Conservation (phyloP, 116 monocot species). For the Zostera marina region DNA sequence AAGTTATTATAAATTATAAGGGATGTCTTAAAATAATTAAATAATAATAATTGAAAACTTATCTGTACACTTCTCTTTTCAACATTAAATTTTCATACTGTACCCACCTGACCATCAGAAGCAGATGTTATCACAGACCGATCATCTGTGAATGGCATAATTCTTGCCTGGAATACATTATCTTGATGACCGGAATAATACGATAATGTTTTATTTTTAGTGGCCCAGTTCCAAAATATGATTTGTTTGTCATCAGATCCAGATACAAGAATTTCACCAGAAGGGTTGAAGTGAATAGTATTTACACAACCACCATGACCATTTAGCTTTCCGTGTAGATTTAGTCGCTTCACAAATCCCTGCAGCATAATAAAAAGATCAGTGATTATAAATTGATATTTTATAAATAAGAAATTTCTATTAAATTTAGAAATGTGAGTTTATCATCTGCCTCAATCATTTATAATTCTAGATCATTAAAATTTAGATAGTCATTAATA, state of each 20-base stretch:
- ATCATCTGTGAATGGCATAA: conserved; percentile 77
- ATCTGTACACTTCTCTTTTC: neutral
- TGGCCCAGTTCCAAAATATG: conserved; percentile 58
- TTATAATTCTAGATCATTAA: no score
- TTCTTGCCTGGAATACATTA: conserved; percentile 55
- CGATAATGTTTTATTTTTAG: conserved; percentile 21
- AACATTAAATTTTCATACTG: neutral
- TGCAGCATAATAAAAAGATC: conserved; percentile 4
- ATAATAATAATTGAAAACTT: neutral
- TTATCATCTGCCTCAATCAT: no score
- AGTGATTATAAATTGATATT: neutral
- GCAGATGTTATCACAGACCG: conserved; percentile 43
- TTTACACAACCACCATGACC: conserved; percentile 67
- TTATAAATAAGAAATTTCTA: neutral
- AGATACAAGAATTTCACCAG: conserved; percentile 52
- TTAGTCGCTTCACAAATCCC: conserved; percentile 42
- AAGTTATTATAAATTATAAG: neutral
- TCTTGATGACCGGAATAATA: conserved; percentile 64
- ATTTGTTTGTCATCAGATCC: conserved; percentile 67
- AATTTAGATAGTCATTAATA: no score
- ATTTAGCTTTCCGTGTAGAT: conserved; percentile 33
- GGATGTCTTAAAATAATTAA: neutral
- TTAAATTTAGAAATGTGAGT: no score
- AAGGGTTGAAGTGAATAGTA: conserved; percentile 45
- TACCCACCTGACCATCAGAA: conserved; percentile 70